phyloP scores from a whole-genome alignment of 1,139 yeast species.

The Protomyces pachydermus region DNA sequence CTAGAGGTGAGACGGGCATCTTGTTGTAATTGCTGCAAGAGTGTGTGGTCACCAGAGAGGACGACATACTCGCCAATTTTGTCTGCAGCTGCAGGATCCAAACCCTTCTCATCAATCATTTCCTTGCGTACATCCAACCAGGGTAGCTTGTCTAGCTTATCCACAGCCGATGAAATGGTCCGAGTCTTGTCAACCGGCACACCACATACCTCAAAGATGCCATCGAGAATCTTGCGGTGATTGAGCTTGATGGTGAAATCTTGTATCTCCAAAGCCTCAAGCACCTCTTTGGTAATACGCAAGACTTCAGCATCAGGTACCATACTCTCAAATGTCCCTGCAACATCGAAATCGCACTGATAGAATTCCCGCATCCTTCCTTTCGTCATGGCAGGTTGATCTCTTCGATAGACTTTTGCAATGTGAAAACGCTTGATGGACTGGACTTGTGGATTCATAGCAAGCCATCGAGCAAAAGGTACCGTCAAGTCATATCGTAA shows the following conservation, averaged over 20 bases:
- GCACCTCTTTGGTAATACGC: conserved; percentile 75
- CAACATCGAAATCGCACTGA: conserved; percentile 96
- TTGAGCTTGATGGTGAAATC: conserved; percentile 89
- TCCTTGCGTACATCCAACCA: conserved; percentile 93
- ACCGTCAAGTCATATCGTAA: conserved; percentile 93
- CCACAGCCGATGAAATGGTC: conserved; percentile 89
- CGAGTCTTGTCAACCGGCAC: conserved; percentile 91
- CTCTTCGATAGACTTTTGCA: conserved; percentile 96
- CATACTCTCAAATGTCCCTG: conserved; percentile 88
- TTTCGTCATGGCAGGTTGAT: conserved; percentile 99
- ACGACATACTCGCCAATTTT: conserved; percentile 86
- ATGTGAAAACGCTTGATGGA: conserved; percentile 90
- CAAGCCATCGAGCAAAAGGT: conserved; percentile 94
- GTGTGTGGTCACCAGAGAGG: conserved; percentile 70
- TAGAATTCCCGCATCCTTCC: conserved; percentile 99
- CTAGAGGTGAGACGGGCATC: conserved; percentile 59
- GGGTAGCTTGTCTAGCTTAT: conserved; percentile 82
- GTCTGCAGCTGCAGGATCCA: conserved; percentile 86
- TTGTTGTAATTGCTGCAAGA: conserved; percentile 51
- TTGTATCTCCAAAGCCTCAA: conserved; percentile 70
- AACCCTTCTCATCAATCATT: conserved; percentile 85
- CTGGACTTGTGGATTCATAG: conserved; percentile 77
- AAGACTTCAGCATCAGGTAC: conserved; percentile 92
- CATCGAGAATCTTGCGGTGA: conserved; percentile 92
- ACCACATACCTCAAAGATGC: conserved; percentile 91